Percentiles rank a stretch among this genome's conserved stretches.
Evolutionary conservation across 2,329 filamentous ascomycete genomes (phyloP).

Genomic region (Diaporthe amygdali): DNA sequence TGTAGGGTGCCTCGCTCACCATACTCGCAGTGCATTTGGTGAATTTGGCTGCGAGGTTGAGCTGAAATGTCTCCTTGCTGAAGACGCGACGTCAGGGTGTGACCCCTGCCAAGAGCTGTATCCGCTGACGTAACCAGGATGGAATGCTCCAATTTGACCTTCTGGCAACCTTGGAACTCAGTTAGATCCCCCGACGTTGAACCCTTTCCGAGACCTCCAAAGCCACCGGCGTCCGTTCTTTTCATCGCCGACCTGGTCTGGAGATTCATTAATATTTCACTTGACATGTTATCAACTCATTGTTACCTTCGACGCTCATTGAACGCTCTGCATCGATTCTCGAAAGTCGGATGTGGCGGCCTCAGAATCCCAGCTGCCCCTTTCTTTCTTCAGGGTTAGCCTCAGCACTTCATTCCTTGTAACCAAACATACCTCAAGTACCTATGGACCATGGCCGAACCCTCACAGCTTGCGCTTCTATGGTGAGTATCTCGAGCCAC

Average conservation of each 20-base stretch:
- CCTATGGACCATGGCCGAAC: conserved; percentile 14
- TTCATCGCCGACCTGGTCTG: background rate
- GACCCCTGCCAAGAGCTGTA: no score
- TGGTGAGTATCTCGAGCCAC: background rate
- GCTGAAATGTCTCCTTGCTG: no score
- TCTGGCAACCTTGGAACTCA: background rate
- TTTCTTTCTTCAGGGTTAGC: conserved; percentile 8
- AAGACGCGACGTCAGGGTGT: no score
- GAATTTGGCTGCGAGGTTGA: no score
- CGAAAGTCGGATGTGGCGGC: background rate
- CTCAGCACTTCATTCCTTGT: background rate
- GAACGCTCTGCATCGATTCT: background rate
- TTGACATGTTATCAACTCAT: background rate
- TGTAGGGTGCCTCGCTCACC: no score
- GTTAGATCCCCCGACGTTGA: background rate
- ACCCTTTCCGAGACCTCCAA: background rate
- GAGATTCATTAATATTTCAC: background rate
- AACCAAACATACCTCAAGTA: background rate
- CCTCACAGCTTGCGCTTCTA: conserved; percentile 19
- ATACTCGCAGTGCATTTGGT: no score
- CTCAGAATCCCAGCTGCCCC: background rate
- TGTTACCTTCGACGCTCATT: background rate
- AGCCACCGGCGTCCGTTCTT: background rate
- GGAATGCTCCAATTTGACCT: background rate
- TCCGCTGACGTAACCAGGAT: background rate